These are phyloP conservation scores for Penstemon davidsonii DNA, from an alignment of 257 asterid genomes.

Conservation along the genomic window DNA sequence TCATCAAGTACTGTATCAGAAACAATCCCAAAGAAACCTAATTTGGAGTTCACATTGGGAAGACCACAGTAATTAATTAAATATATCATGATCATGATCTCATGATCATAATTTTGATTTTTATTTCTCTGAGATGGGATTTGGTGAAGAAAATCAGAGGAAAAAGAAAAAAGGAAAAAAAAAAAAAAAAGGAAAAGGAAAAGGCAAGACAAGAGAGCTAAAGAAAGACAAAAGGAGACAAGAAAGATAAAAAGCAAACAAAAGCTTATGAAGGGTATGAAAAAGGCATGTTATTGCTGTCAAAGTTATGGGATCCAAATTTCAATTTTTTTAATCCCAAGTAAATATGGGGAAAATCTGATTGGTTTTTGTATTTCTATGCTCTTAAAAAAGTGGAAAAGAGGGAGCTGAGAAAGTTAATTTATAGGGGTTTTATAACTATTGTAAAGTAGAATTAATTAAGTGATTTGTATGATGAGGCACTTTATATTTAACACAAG, in stretches of 20 bases:
- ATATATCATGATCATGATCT: conserved; percentile 39
- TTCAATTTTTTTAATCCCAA: conserved; percentile 28
- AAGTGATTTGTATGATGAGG: conserved; percentile 21
- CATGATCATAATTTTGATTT: conserved; percentile 4
- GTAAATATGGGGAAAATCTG: conserved; percentile 36
- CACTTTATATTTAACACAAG: conserved; percentile 26
- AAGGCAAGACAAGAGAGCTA: conserved; percentile 34
- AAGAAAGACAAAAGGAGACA: conserved; percentile 67
- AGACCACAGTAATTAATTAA: conserved; percentile 36
- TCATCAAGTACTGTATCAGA: conserved; percentile 59
- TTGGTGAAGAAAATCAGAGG: conserved; percentile 63
- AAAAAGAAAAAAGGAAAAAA: conserved; percentile 19
- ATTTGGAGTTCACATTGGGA: conserved; percentile 85
- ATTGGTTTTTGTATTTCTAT: conserved; percentile 41
- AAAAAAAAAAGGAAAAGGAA: conserved; percentile 23
- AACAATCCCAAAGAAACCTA: conserved; percentile 72
- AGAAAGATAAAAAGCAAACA: conserved; percentile 80
- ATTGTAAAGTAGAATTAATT: background rate
- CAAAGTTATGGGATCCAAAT: conserved; percentile 37
- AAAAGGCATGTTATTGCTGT: conserved; percentile 34
- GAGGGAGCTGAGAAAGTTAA: conserved; percentile 21
- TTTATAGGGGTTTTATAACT: background rate
- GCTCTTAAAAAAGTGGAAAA: conserved; percentile 25
- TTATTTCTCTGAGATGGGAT: conserved; percentile 34
- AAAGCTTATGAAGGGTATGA: conserved; percentile 35